Evolutionary conservation across 768 basidiomycete genomes (phyloP), one percentile per base, ranked within the genome.

Genomic region (Phylloporus arenicola): DNA sequence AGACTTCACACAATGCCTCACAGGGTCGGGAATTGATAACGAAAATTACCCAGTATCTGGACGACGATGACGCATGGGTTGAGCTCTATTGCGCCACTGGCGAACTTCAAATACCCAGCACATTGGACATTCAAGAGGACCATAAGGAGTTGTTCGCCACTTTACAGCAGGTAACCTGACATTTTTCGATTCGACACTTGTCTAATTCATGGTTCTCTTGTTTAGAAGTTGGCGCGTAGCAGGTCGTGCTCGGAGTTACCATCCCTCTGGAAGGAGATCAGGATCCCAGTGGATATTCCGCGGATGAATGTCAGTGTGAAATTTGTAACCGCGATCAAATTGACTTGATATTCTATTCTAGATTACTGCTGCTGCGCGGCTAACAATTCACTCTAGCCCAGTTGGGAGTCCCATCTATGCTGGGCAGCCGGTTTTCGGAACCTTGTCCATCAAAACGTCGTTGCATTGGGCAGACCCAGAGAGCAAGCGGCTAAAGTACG

Each of bases 221-320:
- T 37, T 30, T n/a, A 68, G 67, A 55, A 40, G 5, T 48, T 84
- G 31, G 70, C 70, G 20, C 64, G 62, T 47, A 75, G 77, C 49
- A 72, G 70, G 56, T 71, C 65, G 12, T 60, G 73, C 12, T 61
- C 67, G 55, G 75, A 14, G 57, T 58, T 48, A 6, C 52, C 59
- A 41, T 64, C 60, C 17, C 60, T 71, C 16, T 95, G 91, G 90
- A 76, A 83, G 39, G 81, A 85, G 56, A 78, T 94, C 39, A 76
- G 74, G 50, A 89, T 94, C 42, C 90, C 91, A 22, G 86, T 94
- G 6, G 92, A 94, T 60, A 76, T 94, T 27, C 92, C 92, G 58
- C 72, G 72, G 50, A 84, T 90, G 77, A 82, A 84, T 61, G 92
- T 90, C 51, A 69, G 86, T 69, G 34, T 7, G 41, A 14, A 7